Evolutionary conservation across 441 rosid species (phyloP).

Genomic region (Sinapis alba): DNA sequence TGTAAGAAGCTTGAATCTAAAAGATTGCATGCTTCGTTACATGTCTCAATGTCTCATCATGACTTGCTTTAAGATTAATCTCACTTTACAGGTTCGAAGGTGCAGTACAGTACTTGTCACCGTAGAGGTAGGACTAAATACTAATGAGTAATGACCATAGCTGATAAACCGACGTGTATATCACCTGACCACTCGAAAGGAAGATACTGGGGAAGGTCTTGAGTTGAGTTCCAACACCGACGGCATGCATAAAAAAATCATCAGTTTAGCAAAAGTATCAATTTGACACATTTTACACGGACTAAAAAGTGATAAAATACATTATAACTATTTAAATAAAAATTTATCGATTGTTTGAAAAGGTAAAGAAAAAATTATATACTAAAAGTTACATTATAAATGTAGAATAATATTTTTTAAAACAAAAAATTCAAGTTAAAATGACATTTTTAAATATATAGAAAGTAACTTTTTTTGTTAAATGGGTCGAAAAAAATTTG

Average conservation of each 20-base stretch:
- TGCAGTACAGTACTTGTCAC: slow-evolving; percentile 18
- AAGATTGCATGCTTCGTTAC: slow-evolving; percentile 4
- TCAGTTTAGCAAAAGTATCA: no score
- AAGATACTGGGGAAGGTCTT: not conserved
- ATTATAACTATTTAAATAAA: no score
- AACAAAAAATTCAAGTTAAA: no score
- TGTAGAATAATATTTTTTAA: no score
- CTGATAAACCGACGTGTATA: not conserved
- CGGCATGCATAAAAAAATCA: not conserved
- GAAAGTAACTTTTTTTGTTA: no score
- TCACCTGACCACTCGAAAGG: not conserved
- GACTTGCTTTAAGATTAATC: slow-evolving; percentile 7
- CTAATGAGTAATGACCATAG: not conserved
- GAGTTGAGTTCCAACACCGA: not conserved
- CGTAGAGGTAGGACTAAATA: slow-evolving; percentile 31
- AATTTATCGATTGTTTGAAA: no score
- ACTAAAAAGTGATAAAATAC: no score
- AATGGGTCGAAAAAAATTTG: not conserved
- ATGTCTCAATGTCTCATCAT: slow-evolving; percentile 41
- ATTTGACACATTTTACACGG: no score
- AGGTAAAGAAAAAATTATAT: no score
- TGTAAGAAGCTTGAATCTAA: slow-evolving; percentile 19
- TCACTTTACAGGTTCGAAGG: slow-evolving; percentile 30
- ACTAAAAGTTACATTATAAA: no score
- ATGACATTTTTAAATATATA: no score